These are phyloP conservation scores for Quercus rubra DNA, from an alignment of 306 rosid genomes.

Conservation along the genomic window DNA sequence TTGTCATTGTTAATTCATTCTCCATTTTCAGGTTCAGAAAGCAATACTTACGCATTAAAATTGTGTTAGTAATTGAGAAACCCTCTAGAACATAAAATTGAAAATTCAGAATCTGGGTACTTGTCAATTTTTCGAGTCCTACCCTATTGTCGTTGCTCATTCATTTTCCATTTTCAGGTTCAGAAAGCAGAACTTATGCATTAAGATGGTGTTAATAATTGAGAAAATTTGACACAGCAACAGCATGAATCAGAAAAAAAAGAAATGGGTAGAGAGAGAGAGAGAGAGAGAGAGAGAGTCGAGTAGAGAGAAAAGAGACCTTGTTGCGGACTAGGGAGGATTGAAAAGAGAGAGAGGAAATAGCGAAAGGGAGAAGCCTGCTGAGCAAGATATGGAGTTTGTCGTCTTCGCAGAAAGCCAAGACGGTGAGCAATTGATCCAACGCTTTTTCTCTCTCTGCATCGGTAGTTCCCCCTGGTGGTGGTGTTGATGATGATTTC, in stretches of 20 bases:
- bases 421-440: slow-evolving; percentile 84
- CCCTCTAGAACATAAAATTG: too few species aligned
- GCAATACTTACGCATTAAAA: too few species aligned
- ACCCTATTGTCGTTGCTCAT: too few species aligned
- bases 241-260: background rate
- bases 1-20: too few species aligned
- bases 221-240: background rate
- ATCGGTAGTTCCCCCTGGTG: slow-evolving; percentile 47
- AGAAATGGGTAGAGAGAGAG: background rate
- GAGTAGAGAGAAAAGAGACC: slow-evolving; percentile 33
- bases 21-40: too few species aligned
- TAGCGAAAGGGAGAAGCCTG: slow-evolving; percentile 76
- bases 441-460: slow-evolving; percentile 65
- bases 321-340: slow-evolving; percentile 71
- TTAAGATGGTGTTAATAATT: too few species aligned
- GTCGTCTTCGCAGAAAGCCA: slow-evolving; percentile 93
- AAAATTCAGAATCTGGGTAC: too few species aligned
- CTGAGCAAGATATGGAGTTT: slow-evolving; percentile 74
- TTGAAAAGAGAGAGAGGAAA: slow-evolving; percentile 73
- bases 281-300: background rate
- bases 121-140: too few species aligned
- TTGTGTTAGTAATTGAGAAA: too few species aligned
- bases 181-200: too few species aligned
- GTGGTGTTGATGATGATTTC: slow-evolving; percentile 43
- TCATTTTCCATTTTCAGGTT: too few species aligned